phyloP scores from a whole-genome alignment of 805 yeast species.

The Candida peoriensis region DNA sequence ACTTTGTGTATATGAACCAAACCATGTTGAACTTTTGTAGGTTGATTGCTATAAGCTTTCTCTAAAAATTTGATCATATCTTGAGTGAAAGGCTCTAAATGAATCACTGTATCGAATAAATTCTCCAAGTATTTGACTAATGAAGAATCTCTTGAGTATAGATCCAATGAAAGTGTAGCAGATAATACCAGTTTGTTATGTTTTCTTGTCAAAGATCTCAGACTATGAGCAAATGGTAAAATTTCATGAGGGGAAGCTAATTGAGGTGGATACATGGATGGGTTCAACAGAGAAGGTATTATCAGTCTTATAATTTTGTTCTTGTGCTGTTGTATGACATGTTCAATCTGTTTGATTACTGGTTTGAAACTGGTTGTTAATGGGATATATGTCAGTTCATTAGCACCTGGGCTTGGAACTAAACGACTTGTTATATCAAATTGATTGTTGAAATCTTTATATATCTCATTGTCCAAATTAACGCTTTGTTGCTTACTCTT shows the following conservation, averaged over 20 bases:
- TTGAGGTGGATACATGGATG: slow-evolving; percentile 60
- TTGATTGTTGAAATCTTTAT: slow-evolving; percentile 54
- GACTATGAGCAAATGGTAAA: slow-evolving; percentile 55
- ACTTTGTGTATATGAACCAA: slow-evolving; percentile 69
- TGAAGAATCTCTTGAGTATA: slow-evolving; percentile 52
- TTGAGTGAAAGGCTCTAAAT: slow-evolving; percentile 78
- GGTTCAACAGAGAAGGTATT: slow-evolving; percentile 76
- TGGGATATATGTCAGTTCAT: slow-evolving; percentile 57
- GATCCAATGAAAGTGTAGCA: slow-evolving; percentile 56
- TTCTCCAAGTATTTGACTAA: slow-evolving; percentile 50
- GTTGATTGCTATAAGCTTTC: slow-evolving; percentile 63
- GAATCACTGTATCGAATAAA: slow-evolving; percentile 62
- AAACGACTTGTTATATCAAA: slow-evolving; percentile 76
- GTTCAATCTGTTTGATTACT: slow-evolving; percentile 38
- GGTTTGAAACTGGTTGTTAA: slow-evolving; percentile 25
- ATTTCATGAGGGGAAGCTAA: slow-evolving; percentile 41
- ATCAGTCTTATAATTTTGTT: slow-evolving; percentile 56
- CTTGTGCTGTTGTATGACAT: slow-evolving; percentile 36
- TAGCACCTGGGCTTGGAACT: slow-evolving; percentile 57
- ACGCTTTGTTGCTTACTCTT: slow-evolving; percentile 23
- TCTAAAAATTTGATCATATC: slow-evolving; percentile 63
- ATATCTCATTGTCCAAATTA: slow-evolving; percentile 26
- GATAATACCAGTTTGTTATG: slow-evolving; percentile 42
- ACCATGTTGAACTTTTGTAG: slow-evolving; percentile 80
- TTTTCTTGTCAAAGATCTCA: slow-evolving; percentile 49